These are phyloP conservation scores for Oehlia diaphana DNA, from an alignment of 192 early-diverging fungal species.

Conservation along the genomic window DNA sequence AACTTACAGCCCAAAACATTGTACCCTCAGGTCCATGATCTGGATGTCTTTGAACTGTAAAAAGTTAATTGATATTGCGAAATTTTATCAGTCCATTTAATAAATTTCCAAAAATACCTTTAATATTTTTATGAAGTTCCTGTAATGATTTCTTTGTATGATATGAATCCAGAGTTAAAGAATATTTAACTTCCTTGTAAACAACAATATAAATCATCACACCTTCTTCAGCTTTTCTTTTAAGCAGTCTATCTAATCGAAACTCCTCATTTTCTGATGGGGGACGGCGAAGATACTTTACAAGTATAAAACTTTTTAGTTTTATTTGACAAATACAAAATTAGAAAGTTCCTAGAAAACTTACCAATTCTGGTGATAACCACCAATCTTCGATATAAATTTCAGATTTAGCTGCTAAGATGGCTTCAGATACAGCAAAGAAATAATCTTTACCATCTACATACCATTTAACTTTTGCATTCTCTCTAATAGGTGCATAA, in stretches of 20 bases:
- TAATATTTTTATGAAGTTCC: constrained; percentile 71
- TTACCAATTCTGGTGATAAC: constrained; percentile 74
- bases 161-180: constrained; percentile 68
- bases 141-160: constrained; percentile 74
- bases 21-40: constrained; percentile 71
- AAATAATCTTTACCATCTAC: constrained; percentile 79
- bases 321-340: not conserved
- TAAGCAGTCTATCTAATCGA: constrained; percentile 71
- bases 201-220: constrained; percentile 82
- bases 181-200: constrained; percentile 79
- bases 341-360: not conserved
- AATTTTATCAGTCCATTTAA: not conserved
- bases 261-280: constrained; percentile 71
- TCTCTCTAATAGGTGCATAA: constrained; percentile 73
- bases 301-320: not conserved
- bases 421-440: constrained; percentile 70
- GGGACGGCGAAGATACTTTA: constrained; percentile 68
- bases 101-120: constrained; percentile 34
- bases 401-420: constrained; percentile 61
- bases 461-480: constrained; percentile 65
- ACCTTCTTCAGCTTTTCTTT: constrained; percentile 80
- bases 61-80: not conserved
- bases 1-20: constrained; percentile 74
- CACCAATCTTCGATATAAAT: constrained; percentile 87
- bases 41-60: constrained; percentile 76